Conservation (phyloP, 176 grass and related monocot genomes). For the Microstegium vimineum region DNA sequence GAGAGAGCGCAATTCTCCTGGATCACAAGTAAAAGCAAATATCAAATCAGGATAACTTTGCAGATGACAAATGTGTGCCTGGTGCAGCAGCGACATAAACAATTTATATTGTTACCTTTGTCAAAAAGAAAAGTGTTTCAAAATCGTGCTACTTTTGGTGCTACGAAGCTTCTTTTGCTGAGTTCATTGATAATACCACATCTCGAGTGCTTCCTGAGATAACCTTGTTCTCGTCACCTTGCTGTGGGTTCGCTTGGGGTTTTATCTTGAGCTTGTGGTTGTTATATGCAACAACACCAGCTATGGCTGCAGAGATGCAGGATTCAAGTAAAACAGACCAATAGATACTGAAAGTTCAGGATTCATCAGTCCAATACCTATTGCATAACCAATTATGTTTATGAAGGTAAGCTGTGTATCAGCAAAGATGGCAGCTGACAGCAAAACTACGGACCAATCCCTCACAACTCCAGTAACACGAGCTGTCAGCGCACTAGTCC, state of each 20-base stretch:
- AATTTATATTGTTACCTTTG: slow-evolving; percentile 27
- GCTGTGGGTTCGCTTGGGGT: slow-evolving; percentile 43
- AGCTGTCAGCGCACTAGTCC: slow-evolving; percentile 93
- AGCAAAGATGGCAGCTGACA: slow-evolving; percentile 90
- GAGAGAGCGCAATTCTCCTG: slow-evolving; percentile 38
- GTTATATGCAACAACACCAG: slow-evolving; percentile 93
- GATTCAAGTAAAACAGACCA: not conserved
- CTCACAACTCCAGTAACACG: slow-evolving; percentile 96
- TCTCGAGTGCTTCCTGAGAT: slow-evolving; percentile 41
- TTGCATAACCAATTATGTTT: slow-evolving; percentile 94
- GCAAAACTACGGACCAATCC: slow-evolving; percentile 86
- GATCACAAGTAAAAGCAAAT: slow-evolving; percentile 11
- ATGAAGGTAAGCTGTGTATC: slow-evolving; percentile 90
- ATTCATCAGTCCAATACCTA: slow-evolving; percentile 63
- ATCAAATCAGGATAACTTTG: slow-evolving; percentile 22
- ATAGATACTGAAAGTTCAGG: not conserved
- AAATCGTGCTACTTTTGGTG: slow-evolving; percentile 12
- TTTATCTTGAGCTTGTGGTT: slow-evolving; percentile 76
- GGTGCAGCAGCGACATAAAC: not conserved
- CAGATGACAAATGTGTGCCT: not conserved
- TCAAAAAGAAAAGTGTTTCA: slow-evolving; percentile 11
- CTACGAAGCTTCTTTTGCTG: slow-evolving; percentile 47
- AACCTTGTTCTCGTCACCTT: slow-evolving; percentile 20
- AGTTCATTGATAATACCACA: slow-evolving; percentile 41
- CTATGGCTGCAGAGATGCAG: slow-evolving; percentile 64